Conservation (phyloP, 495 filamentous ascomycete genomes). For the Aspergillus coremiiformis region DNA sequence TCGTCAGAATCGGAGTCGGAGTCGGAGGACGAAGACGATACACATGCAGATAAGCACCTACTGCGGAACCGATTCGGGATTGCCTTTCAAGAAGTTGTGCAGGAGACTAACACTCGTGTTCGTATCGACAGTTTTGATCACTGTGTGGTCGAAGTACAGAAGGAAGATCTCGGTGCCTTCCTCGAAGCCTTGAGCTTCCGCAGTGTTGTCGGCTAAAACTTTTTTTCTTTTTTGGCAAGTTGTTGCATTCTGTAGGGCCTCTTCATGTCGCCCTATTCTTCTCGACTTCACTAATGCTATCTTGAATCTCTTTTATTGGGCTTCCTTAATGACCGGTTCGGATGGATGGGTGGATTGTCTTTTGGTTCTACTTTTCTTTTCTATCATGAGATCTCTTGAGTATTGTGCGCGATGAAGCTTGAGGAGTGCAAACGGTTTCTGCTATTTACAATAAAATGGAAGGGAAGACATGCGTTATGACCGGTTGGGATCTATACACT, state of each 20-base stretch:
- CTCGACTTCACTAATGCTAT: background rate
- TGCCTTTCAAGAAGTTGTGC: constrained; percentile 92
- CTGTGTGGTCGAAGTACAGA: constrained; percentile 92
- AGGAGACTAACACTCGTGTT: constrained; percentile 82
- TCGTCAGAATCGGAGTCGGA: constrained; percentile 50
- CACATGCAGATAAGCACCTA: constrained; percentile 49
- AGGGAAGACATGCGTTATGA: constrained; percentile 19
- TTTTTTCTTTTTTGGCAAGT: background rate
- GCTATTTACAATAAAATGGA: background rate
- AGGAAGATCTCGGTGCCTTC: constrained; percentile 88
- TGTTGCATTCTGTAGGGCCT: too few species aligned
- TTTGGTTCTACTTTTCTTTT: constrained; percentile 5
- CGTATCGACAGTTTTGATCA: constrained; percentile 96
- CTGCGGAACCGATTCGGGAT: constrained; percentile 84
- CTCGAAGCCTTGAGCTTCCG: constrained; percentile 88
- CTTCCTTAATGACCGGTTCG: background rate
- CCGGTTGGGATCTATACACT: constrained; percentile 11
- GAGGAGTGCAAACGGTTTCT: constrained; percentile 9
- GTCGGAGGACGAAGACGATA: constrained; percentile 54
- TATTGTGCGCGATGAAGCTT: constrained; percentile 8
- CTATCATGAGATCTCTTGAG: background rate
- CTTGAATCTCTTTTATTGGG: background rate
- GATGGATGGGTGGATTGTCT: background rate
- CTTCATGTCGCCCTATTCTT: too few species aligned
- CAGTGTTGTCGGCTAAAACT: constrained; percentile 70